Percentiles rank a stretch among this genome's conserved stretches.
These are phyloP conservation scores for Aureobasidium leucospermi DNA, from an alignment of 2,329 filamentous ascomycete species.

Conservation along the genomic window DNA sequence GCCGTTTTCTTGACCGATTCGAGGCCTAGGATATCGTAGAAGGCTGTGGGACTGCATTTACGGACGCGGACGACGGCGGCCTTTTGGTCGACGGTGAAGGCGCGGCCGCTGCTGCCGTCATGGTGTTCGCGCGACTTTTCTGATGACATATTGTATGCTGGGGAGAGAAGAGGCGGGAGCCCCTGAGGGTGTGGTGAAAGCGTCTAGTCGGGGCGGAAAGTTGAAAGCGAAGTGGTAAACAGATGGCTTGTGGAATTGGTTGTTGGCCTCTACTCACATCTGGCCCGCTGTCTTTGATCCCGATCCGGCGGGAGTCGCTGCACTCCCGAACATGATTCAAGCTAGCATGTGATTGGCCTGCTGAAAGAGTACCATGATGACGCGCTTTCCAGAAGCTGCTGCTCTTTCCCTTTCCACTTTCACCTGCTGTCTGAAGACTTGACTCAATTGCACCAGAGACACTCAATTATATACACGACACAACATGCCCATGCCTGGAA, in stretches of 20 bases:
- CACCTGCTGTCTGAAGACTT: neutral
- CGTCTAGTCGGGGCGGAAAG: neutral
- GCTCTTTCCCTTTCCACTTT: neutral
- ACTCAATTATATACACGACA: neutral
- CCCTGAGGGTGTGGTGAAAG: neutral
- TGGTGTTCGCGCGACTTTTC: constrained; percentile 56
- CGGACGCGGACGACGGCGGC: constrained; percentile 84
- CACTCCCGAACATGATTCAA: too few relatives aligned
- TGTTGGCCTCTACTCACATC: neutral
- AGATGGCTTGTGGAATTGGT: neutral
- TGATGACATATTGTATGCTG: constrained; percentile 25
- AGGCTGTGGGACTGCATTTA: constrained; percentile 74
- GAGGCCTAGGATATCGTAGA: constrained; percentile 88
- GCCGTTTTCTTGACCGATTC: constrained; percentile 56
- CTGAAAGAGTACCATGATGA: neutral
- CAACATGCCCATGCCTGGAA: constrained; percentile 34
- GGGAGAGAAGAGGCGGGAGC: neutral
- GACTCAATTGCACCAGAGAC: neutral
- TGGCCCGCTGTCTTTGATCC: too few relatives aligned
- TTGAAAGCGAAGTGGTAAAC: neutral
- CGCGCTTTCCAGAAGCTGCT: neutral
- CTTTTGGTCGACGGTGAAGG: constrained; percentile 85
- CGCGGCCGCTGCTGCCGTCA: constrained; percentile 66
- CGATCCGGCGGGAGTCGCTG: too few relatives aligned
- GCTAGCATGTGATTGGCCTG: too few relatives aligned